A percentile compares a stretch with the other conserved stretches of the same genome.
These are phyloP conservation scores for Coemansia sp. DNA, from an alignment of 192 early-diverging fungal species.

Conservation along the genomic window DNA sequence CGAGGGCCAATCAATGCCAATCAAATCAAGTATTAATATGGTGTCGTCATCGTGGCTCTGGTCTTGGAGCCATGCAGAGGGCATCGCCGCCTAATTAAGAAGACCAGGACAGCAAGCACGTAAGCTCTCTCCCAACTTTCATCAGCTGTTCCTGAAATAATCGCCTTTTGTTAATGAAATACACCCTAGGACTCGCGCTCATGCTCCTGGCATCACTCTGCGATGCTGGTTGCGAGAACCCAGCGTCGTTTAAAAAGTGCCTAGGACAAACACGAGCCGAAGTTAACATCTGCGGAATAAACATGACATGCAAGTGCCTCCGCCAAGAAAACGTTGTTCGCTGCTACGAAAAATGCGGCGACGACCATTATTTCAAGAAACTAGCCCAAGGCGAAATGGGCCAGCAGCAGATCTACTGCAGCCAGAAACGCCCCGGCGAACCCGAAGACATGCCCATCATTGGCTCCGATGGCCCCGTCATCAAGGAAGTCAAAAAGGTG, in stretches of 20 bases:
- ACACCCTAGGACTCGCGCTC: not conserved
- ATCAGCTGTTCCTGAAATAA: too few relatives aligned
- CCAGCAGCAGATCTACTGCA: constrained; percentile 44
- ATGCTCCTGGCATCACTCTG: not conserved
- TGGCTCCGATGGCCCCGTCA: constrained; percentile 18
- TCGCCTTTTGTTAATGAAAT: not conserved
- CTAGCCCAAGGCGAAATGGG: constrained; percentile 37
- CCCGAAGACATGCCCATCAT: constrained; percentile 48
- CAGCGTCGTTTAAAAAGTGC: constrained; percentile 45
- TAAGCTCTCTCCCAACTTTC: too few relatives aligned
- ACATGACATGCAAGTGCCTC: constrained; percentile 49
- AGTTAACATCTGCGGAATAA: constrained; percentile 46
- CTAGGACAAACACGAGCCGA: constrained; percentile 45
- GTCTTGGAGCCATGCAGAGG: not conserved
- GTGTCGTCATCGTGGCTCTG: not conserved
- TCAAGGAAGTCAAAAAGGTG: constrained; percentile 2
- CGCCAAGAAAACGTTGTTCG: constrained; percentile 35
- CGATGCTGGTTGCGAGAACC: constrained; percentile 28
- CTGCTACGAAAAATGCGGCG: constrained; percentile 50
- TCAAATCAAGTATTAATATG: not conserved
- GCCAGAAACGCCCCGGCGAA: constrained; percentile 35
- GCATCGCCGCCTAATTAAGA: not conserved
- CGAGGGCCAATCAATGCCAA: not conserved
- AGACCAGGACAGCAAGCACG: not conserved
- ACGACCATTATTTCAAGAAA: constrained; percentile 28